Conservation (phyloP, 371 early-diverging fungal genomes). For the Dichotomocladium elegans region DNA sequence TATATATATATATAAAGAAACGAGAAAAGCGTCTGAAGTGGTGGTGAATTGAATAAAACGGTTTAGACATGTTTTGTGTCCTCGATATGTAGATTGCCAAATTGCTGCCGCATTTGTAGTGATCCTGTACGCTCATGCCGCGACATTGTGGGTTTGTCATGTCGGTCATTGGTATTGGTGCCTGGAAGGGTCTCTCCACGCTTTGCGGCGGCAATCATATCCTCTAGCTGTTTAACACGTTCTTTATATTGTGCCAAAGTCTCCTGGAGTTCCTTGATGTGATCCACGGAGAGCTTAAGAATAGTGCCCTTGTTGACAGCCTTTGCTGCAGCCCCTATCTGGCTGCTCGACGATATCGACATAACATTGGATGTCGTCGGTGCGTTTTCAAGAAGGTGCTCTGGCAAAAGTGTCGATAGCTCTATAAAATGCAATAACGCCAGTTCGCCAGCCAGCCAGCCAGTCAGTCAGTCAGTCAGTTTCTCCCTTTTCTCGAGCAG, state of each 20-base stretch:
- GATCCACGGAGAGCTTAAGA: constrained; percentile 78
- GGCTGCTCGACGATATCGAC: constrained; percentile 15
- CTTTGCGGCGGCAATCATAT: constrained; percentile 21
- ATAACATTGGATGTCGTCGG: constrained; percentile 34
- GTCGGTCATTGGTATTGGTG: too few species aligned
- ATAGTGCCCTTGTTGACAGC: constrained; percentile 83
- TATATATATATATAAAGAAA: too few species aligned
- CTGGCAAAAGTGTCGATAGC: constrained; percentile 81
- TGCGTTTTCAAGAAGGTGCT: constrained; percentile 43
- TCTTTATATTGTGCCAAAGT: constrained; percentile 32
- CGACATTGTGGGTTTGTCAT: background rate
- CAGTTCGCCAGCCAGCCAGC: constrained; percentile 1
- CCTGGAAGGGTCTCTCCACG: too few species aligned
- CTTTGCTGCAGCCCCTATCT: constrained; percentile 21
- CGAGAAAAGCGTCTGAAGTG: too few species aligned
- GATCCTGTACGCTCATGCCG: constrained; percentile 6
- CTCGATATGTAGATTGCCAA: constrained; percentile 22
- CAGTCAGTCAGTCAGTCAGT: background rate
- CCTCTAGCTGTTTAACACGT: constrained; percentile 55
- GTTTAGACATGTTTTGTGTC: background rate
- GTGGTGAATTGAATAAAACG: background rate
- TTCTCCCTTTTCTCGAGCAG: background rate
- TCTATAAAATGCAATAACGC: too few species aligned
- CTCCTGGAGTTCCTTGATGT: constrained; percentile 41
- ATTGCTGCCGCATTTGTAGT: constrained; percentile 19